Evolutionary conservation across 192 early-diverging fungal species (phyloP), one percentile per base, ranked within the genome.

Genomic region (Chytriomyces hyalinus): DNA sequence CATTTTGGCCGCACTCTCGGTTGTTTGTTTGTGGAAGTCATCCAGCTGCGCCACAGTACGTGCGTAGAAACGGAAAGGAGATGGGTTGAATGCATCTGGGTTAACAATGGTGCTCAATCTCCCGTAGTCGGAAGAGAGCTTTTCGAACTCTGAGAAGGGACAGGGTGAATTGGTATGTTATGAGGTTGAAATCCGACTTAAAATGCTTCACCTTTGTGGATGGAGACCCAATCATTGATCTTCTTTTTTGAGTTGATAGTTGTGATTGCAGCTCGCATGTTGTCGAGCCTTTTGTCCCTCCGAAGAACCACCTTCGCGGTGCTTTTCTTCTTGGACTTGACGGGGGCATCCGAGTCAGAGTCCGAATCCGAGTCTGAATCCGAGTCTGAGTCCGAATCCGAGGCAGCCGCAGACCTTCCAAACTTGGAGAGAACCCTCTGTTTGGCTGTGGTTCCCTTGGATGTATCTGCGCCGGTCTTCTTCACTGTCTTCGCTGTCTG

Each of bases 211-310:
- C 94, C 94, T 78, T 86, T 93, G 65, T 89, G 84, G 69, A 93
- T 91, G 50, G 85, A 83, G 61, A 90, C 91, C 96, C 96, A 98
- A 82, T 96, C 94, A 81, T 94, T 92, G 70, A 93, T 94, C 80
- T 96, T 94, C 80, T 88, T 80, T 3, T 89, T 90, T 76, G 93
- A 93, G 57, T 92, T 84, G 61, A 96, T 86, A 6, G 86, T 80
- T 71, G 88, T 88, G 61, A 90, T 86, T 60, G 89, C 80, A 43
- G 68, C 76, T 53, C 92, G 85, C 82, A 97, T 86, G 80, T 98
- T 95, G 20, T 97, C 92, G 65, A 90, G 86, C 53, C 93, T 90
- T 88, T 96, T 98, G 83, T 94, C 93, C 80, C 92, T 93, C 76
- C 88, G 89, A 46, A 91, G 93, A 79, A 91, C 91, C 15, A 95